Evolutionary conservation across 2,329 filamentous ascomycete genomes (phyloP).

Genomic region (Alternaria brassicicola): DNA sequence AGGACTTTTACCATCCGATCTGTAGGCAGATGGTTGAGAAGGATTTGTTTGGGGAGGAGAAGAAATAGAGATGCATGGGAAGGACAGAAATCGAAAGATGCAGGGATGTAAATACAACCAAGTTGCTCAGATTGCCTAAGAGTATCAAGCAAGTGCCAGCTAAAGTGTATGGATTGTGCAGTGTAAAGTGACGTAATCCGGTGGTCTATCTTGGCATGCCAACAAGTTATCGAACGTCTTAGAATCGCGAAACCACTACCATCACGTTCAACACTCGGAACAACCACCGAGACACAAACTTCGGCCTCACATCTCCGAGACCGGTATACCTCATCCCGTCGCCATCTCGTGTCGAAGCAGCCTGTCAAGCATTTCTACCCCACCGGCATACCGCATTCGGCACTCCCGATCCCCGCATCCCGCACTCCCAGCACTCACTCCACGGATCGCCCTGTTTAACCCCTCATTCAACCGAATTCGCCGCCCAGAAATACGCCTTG

Average conservation of each 20-base stretch:
- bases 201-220: background rate
- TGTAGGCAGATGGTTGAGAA: conserved; percentile 81
- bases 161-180: background rate
- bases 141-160: background rate
- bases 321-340: background rate
- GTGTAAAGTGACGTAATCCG: background rate
- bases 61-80: conserved; percentile 3
- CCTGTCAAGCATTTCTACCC: conserved; percentile 12
- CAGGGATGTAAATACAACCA: background rate
- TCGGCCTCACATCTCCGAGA: conserved; percentile 14
- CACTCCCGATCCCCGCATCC: conserved; percentile 25
- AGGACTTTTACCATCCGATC: conserved; percentile 94
- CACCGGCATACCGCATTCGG: conserved; percentile 39
- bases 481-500: background rate
- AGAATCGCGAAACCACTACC: background rate
- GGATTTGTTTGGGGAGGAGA: conserved; percentile 64
- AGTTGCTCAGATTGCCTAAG: background rate
- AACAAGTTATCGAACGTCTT: background rate
- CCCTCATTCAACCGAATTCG: conserved; percentile 23
- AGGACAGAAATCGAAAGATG: background rate
- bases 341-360: conserved; percentile 7
- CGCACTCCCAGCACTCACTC: conserved; percentile 6
- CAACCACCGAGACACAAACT: conserved; percentile 17
- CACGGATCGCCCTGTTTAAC: conserved; percentile 13
- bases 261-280: conserved; percentile 14